Conservation (phyloP, 352 stramenopile genomes). For the Phytophthora pini region DNA sequence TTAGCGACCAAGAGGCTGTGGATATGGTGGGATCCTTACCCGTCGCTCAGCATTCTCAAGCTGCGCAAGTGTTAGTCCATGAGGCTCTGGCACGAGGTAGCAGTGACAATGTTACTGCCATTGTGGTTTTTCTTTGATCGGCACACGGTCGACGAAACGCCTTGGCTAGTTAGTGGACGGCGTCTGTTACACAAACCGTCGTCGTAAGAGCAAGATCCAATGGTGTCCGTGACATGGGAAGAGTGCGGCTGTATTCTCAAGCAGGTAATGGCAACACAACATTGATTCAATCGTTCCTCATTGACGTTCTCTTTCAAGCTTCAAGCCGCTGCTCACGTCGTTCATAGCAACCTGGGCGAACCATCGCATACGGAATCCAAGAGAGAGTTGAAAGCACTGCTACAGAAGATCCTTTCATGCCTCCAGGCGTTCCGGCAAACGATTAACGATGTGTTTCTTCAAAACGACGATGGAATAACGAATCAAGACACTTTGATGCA, state of each 20-base stretch:
- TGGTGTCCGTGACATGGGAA: conserved; percentile 24
- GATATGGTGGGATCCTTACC: conserved; percentile 60
- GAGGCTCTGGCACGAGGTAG: conserved; percentile 62
- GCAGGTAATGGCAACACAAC: conserved; percentile 19
- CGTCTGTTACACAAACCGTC: conserved; percentile 15
- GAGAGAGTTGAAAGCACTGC: conserved; percentile 5
- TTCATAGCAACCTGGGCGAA: conserved; percentile 14
- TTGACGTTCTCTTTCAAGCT: conserved; percentile 22
- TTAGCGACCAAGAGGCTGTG: conserved; percentile 76
- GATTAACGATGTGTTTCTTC: conserved; percentile 26
- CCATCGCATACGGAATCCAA: conserved; percentile 5
- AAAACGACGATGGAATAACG: neutral
- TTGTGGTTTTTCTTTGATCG: conserved; percentile 75
- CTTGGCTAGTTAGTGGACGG: conserved; percentile 6
- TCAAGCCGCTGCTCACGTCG: conserved; percentile 29
- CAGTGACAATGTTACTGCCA: conserved; percentile 79
- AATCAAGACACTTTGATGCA: conserved; percentile 1
- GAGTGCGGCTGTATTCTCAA: conserved; percentile 34
- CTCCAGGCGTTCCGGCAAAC: conserved; percentile 32
- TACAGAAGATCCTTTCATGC: conserved; percentile 28
- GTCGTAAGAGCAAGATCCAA: conserved; percentile 4
- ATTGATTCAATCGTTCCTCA: neutral
- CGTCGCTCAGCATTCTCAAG: conserved; percentile 41
- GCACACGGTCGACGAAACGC: neutral
- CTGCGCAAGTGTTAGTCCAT: conserved; percentile 62